Evolutionary conservation across 805 yeast species (phyloP).

Genomic region (Scheffersomyces coipomensis): DNA sequence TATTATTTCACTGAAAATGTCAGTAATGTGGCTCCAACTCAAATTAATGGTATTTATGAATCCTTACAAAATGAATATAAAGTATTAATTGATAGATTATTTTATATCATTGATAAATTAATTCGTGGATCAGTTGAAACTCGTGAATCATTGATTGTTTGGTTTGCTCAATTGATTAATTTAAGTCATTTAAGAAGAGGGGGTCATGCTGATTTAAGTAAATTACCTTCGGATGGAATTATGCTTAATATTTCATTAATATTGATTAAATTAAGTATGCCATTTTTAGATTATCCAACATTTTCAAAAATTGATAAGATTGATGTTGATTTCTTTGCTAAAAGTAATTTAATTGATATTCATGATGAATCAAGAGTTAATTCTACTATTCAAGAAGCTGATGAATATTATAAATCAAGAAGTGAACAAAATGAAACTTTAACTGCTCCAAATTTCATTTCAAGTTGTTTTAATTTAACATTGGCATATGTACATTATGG

Average conservation of each 20-base stretch:
- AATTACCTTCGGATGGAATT: slow-evolving; percentile 74
- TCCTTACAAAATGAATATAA: slow-evolving; percentile 65
- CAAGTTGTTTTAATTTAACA: slow-evolving; percentile 82
- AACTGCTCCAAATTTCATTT: slow-evolving; percentile 66
- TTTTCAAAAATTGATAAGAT: slow-evolving; percentile 74
- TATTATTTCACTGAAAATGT: slow-evolving; percentile 39
- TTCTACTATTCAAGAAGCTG: slow-evolving; percentile 70
- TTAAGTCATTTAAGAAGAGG: slow-evolving; percentile 86
- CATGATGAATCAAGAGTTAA: slow-evolving; percentile 80
- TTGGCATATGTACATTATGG: slow-evolving; percentile 85
- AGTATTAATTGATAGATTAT: slow-evolving; percentile 59
- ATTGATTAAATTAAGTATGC: slow-evolving; percentile 71
- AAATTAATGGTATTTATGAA: slow-evolving; percentile 50
- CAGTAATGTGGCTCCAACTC: slow-evolving; percentile 22
- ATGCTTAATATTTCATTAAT: slow-evolving; percentile 74
- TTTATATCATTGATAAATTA: slow-evolving; percentile 67
- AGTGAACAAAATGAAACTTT: slow-evolving; percentile 24
- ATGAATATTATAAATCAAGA: slow-evolving; percentile 48
- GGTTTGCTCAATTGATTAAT: slow-evolving; percentile 74
- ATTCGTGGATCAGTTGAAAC: slow-evolving; percentile 70
- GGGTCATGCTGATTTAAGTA: slow-evolving; percentile 67
- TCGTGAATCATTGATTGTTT: slow-evolving; percentile 61
- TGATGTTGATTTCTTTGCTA: slow-evolving; percentile 65
- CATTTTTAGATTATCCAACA: slow-evolving; percentile 67
- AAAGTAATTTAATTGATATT: slow-evolving; percentile 56